Base-by-base conservation (phyloP, 106 monocot genomes). In the Hemerocallis citrina region DNA sequence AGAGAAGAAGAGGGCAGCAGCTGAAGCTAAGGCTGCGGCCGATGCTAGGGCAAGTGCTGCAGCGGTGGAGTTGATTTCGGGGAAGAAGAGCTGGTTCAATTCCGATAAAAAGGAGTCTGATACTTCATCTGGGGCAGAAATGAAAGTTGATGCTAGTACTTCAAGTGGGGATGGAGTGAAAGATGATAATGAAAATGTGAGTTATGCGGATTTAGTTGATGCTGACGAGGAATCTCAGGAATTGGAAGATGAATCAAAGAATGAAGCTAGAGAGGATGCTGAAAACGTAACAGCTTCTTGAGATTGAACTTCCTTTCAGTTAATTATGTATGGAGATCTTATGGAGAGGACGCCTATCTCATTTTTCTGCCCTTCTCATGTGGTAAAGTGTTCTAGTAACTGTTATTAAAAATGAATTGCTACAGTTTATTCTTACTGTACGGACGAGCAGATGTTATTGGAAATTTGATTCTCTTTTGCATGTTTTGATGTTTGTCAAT, bases 61-160 rank as follows among this genome's bases (percentile, higher is more conserved):
- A 13, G 88, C 93, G 15, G 77, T 89, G 65, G 94, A 95, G 21
- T 80, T 86, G 6, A 47, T 95, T 21, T 48, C 89, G 12, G 80
- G 80, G n/a, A n/a, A n/a, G 52, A 86, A 78, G 44, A 28, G 21
- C 4, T 36, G 43, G 2, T 63, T 40, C 12, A 51, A 19, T n/a
- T 75, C 55, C 12, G 79, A 85, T 67, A 79, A 70, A 47, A 59
- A 59, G 59, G 59, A 37, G n/a, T n/a, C n/a, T n/a, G n/a, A n/a
- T n/a, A n/a, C n/a, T n/a, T n/a, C n/a, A n/a, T n/a, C n/a, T n/a
- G n/a, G n/a, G n/a, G n/a, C n/a, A n/a, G n/a, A n/a, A n/a, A n/a
- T n/a, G n/a, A n/a, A n/a, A n/a, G n/a, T n/a, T n/a, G n/a, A n/a
- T n/a, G n/a, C 34, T 57, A 28, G 23, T 39, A n/a, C 34, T 50